phyloP scores from a whole-genome alignment of 371 early-diverging fungal genomes.

The Mortierella sp. region DNA sequence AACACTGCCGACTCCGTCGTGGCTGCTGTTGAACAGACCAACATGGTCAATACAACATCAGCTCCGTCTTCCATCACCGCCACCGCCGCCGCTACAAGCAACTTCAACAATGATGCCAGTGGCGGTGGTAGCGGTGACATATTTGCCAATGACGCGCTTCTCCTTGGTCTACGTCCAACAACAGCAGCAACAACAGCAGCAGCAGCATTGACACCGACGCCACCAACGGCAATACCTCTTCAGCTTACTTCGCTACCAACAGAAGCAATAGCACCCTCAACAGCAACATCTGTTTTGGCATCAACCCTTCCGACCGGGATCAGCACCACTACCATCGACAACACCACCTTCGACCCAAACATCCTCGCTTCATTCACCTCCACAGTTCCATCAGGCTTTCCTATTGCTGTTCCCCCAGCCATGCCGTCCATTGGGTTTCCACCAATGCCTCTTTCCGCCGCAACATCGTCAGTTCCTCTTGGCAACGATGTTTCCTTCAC shows the following conservation, averaged over 20 bases:
- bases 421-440: background rate
- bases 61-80: background rate
- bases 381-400: background rate
- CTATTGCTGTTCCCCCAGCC: background rate
- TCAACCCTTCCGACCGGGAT: background rate
- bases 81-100: background rate
- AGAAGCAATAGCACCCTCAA: conserved; percentile 12
- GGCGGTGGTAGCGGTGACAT: background rate
- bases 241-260: conserved; percentile 13
- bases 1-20: background rate
- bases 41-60: background rate
- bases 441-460: background rate
- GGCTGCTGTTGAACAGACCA: background rate
- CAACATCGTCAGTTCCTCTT: background rate
- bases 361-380: background rate
- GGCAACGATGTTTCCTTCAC: background rate
- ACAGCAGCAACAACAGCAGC: background rate
- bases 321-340: background rate
- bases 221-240: background rate
- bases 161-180: background rate
- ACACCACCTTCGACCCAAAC: conserved; percentile 13
- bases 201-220: background rate
- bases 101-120: background rate
- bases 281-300: conserved; percentile 19
- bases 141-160: background rate